Conservation (phyloP, 2,329 filamentous ascomycete species). For the Emmonsiellopsis sp. region DNA sequence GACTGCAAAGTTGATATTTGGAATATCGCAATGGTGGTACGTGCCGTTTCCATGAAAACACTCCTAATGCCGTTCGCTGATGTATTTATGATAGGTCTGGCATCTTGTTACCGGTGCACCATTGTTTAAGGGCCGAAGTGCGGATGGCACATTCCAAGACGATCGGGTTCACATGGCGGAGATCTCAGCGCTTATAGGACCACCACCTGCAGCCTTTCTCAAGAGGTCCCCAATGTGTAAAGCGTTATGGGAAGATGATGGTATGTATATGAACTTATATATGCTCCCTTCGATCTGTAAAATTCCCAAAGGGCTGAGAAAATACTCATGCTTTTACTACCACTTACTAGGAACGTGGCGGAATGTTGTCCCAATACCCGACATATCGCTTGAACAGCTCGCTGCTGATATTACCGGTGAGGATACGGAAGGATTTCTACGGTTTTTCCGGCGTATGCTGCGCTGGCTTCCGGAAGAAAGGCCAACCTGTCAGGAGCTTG, state of each 20-base stretch:
- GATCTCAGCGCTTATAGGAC: not conserved
- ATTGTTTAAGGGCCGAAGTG: not conserved
- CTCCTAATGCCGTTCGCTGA: too few relatives aligned
- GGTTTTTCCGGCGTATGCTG: not conserved
- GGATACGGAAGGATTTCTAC: constrained; percentile 20
- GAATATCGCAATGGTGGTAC: constrained; percentile 21
- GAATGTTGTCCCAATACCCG: constrained; percentile 7
- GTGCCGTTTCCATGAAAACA: not conserved
- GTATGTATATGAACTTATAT: not conserved
- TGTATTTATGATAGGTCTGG: not conserved
- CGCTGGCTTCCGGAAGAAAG: constrained; percentile 1
- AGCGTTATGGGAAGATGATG: not conserved
- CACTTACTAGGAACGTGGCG: not conserved
- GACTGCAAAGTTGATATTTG: constrained; percentile 23
- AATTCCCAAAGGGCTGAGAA: too few relatives aligned
- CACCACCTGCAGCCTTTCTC: not conserved
- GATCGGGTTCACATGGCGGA: not conserved
- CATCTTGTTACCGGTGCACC: constrained; percentile 1
- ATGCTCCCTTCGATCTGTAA: not conserved
- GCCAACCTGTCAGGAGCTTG: not conserved
- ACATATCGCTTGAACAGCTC: not conserved
- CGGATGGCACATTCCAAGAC: constrained; percentile 2
- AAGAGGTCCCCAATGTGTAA: not conserved
- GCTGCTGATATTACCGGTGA: constrained; percentile 8
- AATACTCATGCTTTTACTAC: too few relatives aligned